These are phyloP conservation scores for Exophiala mesophila DNA, from an alignment of 2,329 filamentous ascomycete genomes.

Conservation along the genomic window DNA sequence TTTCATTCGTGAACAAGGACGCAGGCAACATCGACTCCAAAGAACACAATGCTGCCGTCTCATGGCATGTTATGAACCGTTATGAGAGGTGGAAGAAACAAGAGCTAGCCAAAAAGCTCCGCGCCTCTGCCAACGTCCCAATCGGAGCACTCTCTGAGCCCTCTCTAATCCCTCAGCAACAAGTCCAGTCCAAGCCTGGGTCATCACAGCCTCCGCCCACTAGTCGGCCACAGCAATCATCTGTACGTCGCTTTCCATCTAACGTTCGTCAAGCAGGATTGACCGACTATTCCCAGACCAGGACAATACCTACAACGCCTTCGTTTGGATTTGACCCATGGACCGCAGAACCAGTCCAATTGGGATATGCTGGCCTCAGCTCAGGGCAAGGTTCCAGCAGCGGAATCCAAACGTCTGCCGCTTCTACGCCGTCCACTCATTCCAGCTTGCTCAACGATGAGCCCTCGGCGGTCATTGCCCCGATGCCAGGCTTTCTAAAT, in stretches of 20 bases:
- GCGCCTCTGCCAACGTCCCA: constrained; percentile 22
- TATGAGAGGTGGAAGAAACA: constrained; percentile 27
- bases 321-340: constrained; percentile 22
- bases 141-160: constrained; percentile 16
- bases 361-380: constrained; percentile 19
- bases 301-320: constrained; percentile 2
- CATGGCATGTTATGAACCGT: constrained; percentile 27
- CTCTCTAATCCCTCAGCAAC: constrained; percentile 6
- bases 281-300: constrained; percentile 8
- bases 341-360: constrained; percentile 17
- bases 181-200: background rate
- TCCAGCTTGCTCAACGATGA: constrained; percentile 19
- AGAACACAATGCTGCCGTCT: constrained; percentile 25
- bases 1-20: constrained; percentile 27
- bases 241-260: constrained; percentile 16
- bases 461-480: constrained; percentile 5
- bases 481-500: constrained; percentile 9
- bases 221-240: constrained; percentile 6
- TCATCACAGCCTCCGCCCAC: background rate
- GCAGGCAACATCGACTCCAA: constrained; percentile 27
- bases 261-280: constrained; percentile 9
- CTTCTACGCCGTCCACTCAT: constrained; percentile 16
- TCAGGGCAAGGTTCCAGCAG: constrained; percentile 8
- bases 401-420: constrained; percentile 8
- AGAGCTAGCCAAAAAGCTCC: constrained; percentile 22